Percentiles rank a stretch among this genome's conserved stretches.
phyloP scores from a whole-genome alignment of 495 filamentous ascomycete species.

The Neurospora terricola region DNA sequence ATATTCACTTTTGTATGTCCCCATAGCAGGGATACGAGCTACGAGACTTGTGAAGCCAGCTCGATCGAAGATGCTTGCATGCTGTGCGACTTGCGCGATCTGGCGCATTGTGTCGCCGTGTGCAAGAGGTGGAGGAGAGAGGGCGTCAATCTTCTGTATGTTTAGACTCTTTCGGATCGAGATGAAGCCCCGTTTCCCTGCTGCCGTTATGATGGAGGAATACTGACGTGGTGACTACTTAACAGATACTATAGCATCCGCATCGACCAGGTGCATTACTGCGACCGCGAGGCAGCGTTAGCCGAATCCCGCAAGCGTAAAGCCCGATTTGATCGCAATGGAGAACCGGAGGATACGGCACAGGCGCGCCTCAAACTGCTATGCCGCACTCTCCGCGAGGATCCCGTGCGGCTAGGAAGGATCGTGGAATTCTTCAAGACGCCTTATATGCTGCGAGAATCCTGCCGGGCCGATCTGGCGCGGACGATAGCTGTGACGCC shows the following conservation, averaged over 20 bases:
- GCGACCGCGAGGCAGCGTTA: slow-evolving; percentile 71
- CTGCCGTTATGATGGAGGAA: not conserved
- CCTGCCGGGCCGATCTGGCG: slow-evolving; percentile 73
- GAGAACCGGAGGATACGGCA: slow-evolving; percentile 67
- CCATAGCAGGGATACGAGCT: slow-evolving; percentile 65
- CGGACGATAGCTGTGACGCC: slow-evolving; percentile 77
- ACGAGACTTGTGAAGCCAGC: slow-evolving; percentile 73
- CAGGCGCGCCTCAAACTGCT: slow-evolving; percentile 66
- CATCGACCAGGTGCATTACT: slow-evolving; percentile 93
- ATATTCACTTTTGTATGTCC: slow-evolving; percentile 82
- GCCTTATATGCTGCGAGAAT: slow-evolving; percentile 94
- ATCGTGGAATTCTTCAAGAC: slow-evolving; percentile 72
- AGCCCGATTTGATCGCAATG: slow-evolving; percentile 65
- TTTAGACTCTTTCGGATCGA: slow-evolving; percentile 4
- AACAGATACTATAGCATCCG: slow-evolving; percentile 77
- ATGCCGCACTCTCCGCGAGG: slow-evolving; percentile 69
- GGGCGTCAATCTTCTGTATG: slow-evolving; percentile 52
- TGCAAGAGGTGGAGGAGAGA: slow-evolving; percentile 59
- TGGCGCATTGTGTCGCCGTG: slow-evolving; percentile 67
- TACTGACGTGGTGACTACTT: slow-evolving; percentile 6
- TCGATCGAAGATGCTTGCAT: slow-evolving; percentile 79
- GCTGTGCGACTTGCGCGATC: slow-evolving; percentile 90
- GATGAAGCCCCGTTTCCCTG: not conserved
- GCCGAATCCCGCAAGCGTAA: slow-evolving; percentile 66
- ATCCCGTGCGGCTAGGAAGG: slow-evolving; percentile 49